Percentiles rank a stretch among this genome's conserved stretches.
Conservation (phyloP, 1,284 basidiomycete genomes). For the Trichosporon ovoides region DNA sequence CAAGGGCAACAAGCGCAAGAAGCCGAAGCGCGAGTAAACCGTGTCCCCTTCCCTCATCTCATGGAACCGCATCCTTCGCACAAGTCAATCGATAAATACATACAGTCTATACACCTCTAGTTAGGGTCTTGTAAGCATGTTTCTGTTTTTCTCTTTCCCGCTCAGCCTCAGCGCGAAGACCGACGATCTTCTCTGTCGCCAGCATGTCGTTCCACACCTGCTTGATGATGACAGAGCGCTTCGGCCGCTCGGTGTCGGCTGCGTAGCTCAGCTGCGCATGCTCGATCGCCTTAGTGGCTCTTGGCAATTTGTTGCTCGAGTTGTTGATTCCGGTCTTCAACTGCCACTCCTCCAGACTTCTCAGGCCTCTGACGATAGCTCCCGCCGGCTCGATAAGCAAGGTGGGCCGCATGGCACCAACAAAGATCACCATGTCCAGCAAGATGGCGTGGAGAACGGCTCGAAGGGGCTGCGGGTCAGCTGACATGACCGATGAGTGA, state of each 20-base stretch:
- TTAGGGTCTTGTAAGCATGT: slow-evolving; percentile 4
- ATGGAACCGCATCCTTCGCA: neutral
- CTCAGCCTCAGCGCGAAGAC: neutral
- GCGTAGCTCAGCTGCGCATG: slow-evolving; percentile 10
- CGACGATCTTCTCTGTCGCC: slow-evolving; percentile 13
- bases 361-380: slow-evolving; percentile 21
- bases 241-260: neutral
- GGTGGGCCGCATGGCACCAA: slow-evolving; percentile 20
- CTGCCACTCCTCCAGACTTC: slow-evolving; percentile 20
- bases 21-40: slow-evolving; percentile 15
- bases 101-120: slow-evolving; percentile 8
- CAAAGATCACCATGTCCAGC: slow-evolving; percentile 37
- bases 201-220: slow-evolving; percentile 15
- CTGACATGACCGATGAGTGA: neutral
- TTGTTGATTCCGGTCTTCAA: neutral
- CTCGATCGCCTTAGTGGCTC: slow-evolving; percentile 14
- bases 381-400: slow-evolving; percentile 25
- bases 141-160: slow-evolving; percentile 2
- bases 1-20: slow-evolving; percentile 17
- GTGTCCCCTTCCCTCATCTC: neutral
- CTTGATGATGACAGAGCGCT: neutral
- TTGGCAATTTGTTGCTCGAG: slow-evolving; percentile 10
- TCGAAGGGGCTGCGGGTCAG: slow-evolving; percentile 25
- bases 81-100: slow-evolving; percentile 1
- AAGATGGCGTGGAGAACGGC: slow-evolving; percentile 30